Percentiles rank a stretch among this genome's conserved stretches.
These are phyloP conservation scores for Penicilliopsis zonata DNA, from an alignment of 495 filamentous ascomycete species.

Conservation along the genomic window DNA sequence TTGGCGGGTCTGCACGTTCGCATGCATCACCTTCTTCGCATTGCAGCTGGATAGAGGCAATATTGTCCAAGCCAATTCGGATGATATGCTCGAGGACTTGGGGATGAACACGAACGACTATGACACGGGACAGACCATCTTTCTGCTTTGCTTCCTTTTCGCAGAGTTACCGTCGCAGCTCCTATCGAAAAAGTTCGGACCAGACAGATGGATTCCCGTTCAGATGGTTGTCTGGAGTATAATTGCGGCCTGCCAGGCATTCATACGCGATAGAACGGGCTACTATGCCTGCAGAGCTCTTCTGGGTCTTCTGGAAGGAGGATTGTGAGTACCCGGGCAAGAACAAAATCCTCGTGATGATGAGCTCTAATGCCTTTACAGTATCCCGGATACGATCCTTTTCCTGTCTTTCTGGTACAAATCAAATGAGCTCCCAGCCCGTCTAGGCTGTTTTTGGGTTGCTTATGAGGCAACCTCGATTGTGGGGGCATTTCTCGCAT, in stretches of 20 bases:
- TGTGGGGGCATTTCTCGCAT: conserved; percentile 56
- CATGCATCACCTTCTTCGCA: conserved; percentile 72
- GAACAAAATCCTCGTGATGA: neutral
- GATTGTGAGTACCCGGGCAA: conserved; percentile 35
- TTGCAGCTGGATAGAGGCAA: conserved; percentile 74
- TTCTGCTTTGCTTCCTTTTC: conserved; percentile 49
- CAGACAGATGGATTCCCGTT: conserved; percentile 75
- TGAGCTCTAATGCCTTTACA: conserved; percentile 4
- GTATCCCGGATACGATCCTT: conserved; percentile 40
- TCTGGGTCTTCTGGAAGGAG: conserved; percentile 65
- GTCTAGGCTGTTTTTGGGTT: conserved; percentile 60
- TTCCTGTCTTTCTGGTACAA: conserved; percentile 74
- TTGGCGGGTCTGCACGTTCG: conserved; percentile 45
- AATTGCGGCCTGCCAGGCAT: conserved; percentile 56
- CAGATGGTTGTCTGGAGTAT: conserved; percentile 74
- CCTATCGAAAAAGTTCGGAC: conserved; percentile 60
- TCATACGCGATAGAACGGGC: conserved; percentile 43
- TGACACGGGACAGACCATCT: conserved; percentile 68
- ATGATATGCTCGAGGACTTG: conserved; percentile 52
- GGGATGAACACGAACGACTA: conserved; percentile 62
- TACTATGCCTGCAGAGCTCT: conserved; percentile 56
- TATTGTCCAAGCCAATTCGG: conserved; percentile 56
- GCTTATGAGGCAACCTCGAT: conserved; percentile 56
- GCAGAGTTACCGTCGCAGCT: conserved; percentile 68
- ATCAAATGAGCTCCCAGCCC: conserved; percentile 52